phyloP scores from a whole-genome alignment of 805 yeast genomes.

The Yamadazyma ubonensis region DNA sequence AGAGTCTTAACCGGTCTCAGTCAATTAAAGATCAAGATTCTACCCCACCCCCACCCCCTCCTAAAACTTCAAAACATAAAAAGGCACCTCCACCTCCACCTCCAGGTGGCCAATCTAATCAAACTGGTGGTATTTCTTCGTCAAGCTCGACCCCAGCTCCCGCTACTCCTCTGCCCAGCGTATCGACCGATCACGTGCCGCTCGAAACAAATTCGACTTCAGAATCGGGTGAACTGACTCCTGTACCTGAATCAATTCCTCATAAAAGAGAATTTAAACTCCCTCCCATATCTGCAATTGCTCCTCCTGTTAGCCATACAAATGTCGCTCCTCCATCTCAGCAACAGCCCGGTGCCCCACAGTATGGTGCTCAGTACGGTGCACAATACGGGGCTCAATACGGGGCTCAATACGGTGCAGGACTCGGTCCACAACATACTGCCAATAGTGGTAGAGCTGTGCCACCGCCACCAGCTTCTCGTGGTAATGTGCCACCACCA shows the following conservation, averaged over 20 bases:
- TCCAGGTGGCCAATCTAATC: too few relatives aligned
- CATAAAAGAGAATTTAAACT: constrained; percentile 30
- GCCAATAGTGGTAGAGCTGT: constrained; percentile 21
- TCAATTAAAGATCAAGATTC: too few relatives aligned
- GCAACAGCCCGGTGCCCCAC: neutral
- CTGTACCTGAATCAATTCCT: constrained; percentile 13
- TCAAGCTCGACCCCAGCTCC: constrained; percentile 16
- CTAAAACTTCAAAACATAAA: constrained; percentile 19
- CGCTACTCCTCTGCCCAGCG: constrained; percentile 16
- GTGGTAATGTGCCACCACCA: constrained; percentile 16
- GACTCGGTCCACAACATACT: too few relatives aligned
- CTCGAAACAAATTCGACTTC: constrained; percentile 9
- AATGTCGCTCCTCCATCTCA: constrained; percentile 18
- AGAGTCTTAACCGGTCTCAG: constrained; percentile 39
- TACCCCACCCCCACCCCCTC: constrained; percentile 1
- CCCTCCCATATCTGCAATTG: constrained; percentile 33
- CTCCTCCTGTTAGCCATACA: constrained; percentile 28
- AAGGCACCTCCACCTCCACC: constrained; percentile 45
- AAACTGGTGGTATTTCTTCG: too few relatives aligned
- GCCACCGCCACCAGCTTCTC: constrained; percentile 23
- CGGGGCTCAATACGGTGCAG: constrained; percentile 2
- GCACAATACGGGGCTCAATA: neutral
- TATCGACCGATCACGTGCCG: constrained; percentile 15
- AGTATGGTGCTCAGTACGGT: neutral
- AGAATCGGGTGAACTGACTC: constrained; percentile 16